Conservation (phyloP, 345 rosid species). For the Dipteronia dyeriana region DNA sequence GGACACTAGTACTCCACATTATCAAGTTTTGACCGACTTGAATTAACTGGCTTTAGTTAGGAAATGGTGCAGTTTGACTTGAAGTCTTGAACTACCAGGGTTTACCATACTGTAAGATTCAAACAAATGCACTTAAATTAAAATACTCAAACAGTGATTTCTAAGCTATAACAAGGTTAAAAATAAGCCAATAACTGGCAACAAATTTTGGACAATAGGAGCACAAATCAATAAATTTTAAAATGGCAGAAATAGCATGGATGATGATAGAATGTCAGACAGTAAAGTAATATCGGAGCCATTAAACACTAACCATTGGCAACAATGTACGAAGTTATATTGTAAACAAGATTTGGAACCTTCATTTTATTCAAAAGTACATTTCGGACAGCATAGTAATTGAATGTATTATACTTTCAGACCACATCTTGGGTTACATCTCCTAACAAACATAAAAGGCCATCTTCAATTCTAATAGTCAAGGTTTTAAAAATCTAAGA, state of each 20-base stretch:
- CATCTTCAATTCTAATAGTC: background rate
- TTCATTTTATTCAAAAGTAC: background rate
- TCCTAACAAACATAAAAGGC: background rate
- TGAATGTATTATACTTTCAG: background rate
- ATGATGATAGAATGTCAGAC: constrained; percentile 4
- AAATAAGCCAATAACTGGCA: background rate
- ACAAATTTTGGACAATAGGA: background rate
- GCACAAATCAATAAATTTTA: background rate
- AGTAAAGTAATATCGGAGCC: background rate
- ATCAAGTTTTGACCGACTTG: background rate
- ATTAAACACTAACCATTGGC: background rate
- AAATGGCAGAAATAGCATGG: background rate
- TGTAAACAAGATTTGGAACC: background rate
- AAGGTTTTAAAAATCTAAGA: background rate
- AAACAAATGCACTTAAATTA: background rate
- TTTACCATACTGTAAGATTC: background rate
- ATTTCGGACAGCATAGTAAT: background rate
- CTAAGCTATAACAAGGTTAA: background rate
- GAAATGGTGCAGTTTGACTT: background rate
- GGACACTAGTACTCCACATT: background rate
- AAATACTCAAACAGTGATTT: background rate
- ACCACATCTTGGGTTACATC: background rate
- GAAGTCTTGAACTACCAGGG: background rate
- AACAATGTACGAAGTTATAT: background rate
- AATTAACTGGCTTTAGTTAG: background rate